phyloP scores from a whole-genome alignment of 257 asterid species.

The Solanum chilense region DNA sequence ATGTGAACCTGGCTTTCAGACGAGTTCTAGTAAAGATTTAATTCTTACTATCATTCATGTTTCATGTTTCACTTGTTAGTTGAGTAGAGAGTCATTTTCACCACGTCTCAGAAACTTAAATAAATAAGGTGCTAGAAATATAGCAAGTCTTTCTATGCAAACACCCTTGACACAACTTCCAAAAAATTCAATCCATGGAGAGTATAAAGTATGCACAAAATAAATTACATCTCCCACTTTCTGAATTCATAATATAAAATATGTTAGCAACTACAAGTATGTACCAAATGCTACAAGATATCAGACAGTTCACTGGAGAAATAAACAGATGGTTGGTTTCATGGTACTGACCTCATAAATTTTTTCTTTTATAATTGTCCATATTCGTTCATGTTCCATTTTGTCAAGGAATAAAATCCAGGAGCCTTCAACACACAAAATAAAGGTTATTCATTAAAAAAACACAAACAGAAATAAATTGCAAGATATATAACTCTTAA shows the following conservation, averaged over 20 bases:
- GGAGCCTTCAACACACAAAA: neutral
- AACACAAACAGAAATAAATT: neutral
- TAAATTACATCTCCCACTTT: neutral
- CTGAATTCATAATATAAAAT: neutral
- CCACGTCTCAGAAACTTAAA: no score
- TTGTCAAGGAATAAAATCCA: neutral
- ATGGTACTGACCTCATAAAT: no score
- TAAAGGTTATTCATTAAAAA: neutral
- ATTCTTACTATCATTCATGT: neutral
- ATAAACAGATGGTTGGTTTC: no score
- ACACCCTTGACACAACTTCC: neutral
- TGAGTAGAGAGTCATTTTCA: no score
- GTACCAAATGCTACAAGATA: neutral
- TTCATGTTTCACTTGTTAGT: no score
- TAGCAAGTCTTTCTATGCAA: no score
- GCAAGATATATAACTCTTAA: neutral
- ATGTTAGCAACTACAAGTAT: neutral
- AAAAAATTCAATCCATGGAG: neutral
- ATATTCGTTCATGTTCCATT: neutral
- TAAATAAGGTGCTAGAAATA: no score
- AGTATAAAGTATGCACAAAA: neutral
- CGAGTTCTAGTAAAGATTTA: neutral
- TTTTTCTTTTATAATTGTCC: neutral
- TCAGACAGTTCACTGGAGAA: neutral
- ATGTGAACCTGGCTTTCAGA: neutral